Base-by-base conservation (phyloP, 2,329 filamentous ascomycete species). In the Lachnum nothofagi region DNA sequence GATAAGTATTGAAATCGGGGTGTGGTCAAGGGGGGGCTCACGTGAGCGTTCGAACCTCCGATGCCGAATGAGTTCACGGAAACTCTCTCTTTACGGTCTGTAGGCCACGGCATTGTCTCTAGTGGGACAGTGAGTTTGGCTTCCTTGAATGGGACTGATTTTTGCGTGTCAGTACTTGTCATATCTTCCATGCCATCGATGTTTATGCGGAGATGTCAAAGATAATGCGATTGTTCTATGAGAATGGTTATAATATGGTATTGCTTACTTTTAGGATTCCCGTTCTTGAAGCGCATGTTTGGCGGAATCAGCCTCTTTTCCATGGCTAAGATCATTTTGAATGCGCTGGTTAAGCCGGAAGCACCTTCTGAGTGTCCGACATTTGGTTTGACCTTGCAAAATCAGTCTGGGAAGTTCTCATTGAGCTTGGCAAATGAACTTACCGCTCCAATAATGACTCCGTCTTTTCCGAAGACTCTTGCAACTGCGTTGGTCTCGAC, bases 91-190 rank as follows among this genome's bases (percentile, higher is more conserved):
- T 35, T 25, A 20, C 35, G 9, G 31, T 17, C 17, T 12, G 10
- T n/a, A 16, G 51, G 54, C 54, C 53, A 58, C 12, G 46, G 34
- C 3, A 22, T 38, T 9, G 42, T 25, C 5, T 51, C 52, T 8
- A 39, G 5, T 7, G 53, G 51, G 5, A 68, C 62, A 41, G 60
- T 61, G 2, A 70, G 44, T 5, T 63, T 69, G 57, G 61, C 63
- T 17, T 61, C 54, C 5, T 62, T 54, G 1, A 62, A 44, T 3
- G 55, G 57, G 23, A 69, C 37, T 39, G n/a, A n/a, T n/a, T 8
- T 9, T 39, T 39, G 10, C 19, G 16, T 12, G 37, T 39, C 12
- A 39, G 37, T n/a, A 39, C 7, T 27, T 27, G 25, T 27, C n/a
- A n/a, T n/a, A n/a, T n/a, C n/a, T n/a, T n/a, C n/a, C n/a, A n/a